Conservation (phyloP, 495 filamentous ascomycete genomes). For the Aspergillus asperescens region DNA sequence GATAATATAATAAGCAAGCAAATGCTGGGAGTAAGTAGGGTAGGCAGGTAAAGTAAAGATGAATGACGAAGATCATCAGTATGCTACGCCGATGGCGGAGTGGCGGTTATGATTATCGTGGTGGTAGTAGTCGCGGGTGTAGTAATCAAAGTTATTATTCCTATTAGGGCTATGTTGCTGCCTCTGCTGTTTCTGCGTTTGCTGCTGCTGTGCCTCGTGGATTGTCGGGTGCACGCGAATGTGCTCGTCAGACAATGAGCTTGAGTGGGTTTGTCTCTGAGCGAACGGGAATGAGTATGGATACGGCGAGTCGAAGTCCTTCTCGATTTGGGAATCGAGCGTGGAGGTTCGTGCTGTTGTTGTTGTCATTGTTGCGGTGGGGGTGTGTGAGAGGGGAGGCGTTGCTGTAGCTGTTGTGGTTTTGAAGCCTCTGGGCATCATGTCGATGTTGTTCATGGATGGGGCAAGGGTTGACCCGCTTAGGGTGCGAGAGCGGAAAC, state of each 20-base stretch:
- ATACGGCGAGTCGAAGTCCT: conserved; percentile 19
- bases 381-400: conserved; percentile 30
- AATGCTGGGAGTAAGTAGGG: too few species aligned
- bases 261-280: conserved; percentile 5
- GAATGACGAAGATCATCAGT: conserved; percentile 15
- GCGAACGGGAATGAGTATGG: conserved; percentile 12
- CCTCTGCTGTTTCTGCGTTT: too few species aligned
- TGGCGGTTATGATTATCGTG: conserved; percentile 24
- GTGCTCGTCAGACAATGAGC: conserved; percentile 7
- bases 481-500: conserved; percentile 35
- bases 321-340: conserved; percentile 22
- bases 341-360: conserved; percentile 21
- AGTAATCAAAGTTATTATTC: conserved; percentile 12
- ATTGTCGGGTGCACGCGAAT: conserved; percentile 23
- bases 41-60: too few species aligned
- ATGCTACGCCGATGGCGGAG: conserved; percentile 35
- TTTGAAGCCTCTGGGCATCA: conserved; percentile 12
- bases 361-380: conserved; percentile 4
- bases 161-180: too few species aligned
- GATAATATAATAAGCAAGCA: too few species aligned
- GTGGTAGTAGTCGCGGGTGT: conserved; percentile 20
- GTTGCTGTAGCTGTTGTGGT: not conserved
- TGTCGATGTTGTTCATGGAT: conserved; percentile 21
- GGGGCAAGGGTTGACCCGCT: conserved; percentile 40
- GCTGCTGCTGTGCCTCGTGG: conserved; percentile 25